Base-by-base conservation (phyloP, 108 stramenopile species). In the Discostella pseudostelligera region DNA sequence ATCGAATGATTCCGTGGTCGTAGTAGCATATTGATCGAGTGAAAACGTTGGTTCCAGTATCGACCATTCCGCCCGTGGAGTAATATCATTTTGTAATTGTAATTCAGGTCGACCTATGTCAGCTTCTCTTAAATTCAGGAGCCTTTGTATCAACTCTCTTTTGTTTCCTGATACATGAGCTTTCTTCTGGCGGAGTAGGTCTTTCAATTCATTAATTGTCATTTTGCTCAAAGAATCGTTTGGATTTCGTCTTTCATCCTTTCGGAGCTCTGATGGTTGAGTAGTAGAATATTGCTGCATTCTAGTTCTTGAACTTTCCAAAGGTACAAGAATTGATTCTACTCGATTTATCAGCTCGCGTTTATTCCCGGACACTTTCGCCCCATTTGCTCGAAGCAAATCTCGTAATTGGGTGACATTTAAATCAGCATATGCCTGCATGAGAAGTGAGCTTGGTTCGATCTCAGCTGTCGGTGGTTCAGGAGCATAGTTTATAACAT, bases 161-260 rank as follows among this genome's bases (percentile, higher is more conserved):
- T 62, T 62, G 8, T 16, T 56, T 10, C 70, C 70, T 25, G 60
- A 62, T 4, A 61, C 59, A 9, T 69, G 50, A 11, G 13, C 39
- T 14, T 48, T 58, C 22, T 58, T 19, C 8, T 25, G 0, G 17
- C 59, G 68, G n/a, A 56, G 32, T 8, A 43, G 19, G 22, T 56
- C 50, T 28, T 32, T 70, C 43, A 70, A 62, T 43, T 70, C 61
- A 20, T 56, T 56, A 24, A 69, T 25, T 3, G 59, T 60, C 59
- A 61, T 19, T 19, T 20, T 13, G 19, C 42, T 44, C 28, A 44
- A 56, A n/a, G 28, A 21, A 6, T 39, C 36, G 0, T n/a, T 8
- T 16, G 1, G n/a, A n/a, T 43, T 43, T 12, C 42, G 42, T 43
- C n/a, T 43, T 43, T 1, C 10, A 4, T 16, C 42, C 12, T 43